Evolutionary conservation across 108 stramenopile species (phyloP), one percentile per base, ranked within the genome.

Genomic region (Skeletonema costatum): DNA sequence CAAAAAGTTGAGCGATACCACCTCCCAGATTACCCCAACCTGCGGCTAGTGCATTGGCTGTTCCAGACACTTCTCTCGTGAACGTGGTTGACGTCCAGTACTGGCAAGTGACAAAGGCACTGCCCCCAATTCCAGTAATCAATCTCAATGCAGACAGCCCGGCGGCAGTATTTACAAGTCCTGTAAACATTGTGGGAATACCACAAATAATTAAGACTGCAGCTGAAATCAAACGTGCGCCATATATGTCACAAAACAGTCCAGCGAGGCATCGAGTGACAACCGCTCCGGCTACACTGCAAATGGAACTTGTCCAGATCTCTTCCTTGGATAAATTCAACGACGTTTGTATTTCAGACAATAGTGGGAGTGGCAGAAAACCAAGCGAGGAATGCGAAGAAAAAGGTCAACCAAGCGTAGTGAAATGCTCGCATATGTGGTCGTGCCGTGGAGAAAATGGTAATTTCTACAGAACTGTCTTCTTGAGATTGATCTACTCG

Each of bases 21-120:
- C 86, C 87, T 5, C 93, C 93, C 5, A 97, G 77, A 75, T 98
- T 98, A 13, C 96, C 97, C 97, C 97, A 98, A 32, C 97, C 96
- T 14, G 87, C 97, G 0, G 86, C 85, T 11, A 96, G 66, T 44
- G 94, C 96, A 79, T 98, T 97, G 36, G 96, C 96, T 0, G 94
- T 90, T 38, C 97, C 97, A 2, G 92, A 93, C 32, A 97, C 86
- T 66, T 95, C 90, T 74, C 67, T 78, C 3, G 75, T 84, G 75
- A 98, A 98, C 90, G 96, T 96, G 53, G 84, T 75, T 25, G 86
- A 74, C 10, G 93, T 88, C 97, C 97, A 98, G 74, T 89, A 94
- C 79, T 98, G 96, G 63, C 93, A 93, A 74, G 87, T 71, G 42
- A 91, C 90, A 76, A 91, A 89, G 1, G 84, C 85, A 59, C 80